phyloP scores from a whole-genome alignment of 2,329 filamentous ascomycete genomes.

The Xylaria multiplex region DNA sequence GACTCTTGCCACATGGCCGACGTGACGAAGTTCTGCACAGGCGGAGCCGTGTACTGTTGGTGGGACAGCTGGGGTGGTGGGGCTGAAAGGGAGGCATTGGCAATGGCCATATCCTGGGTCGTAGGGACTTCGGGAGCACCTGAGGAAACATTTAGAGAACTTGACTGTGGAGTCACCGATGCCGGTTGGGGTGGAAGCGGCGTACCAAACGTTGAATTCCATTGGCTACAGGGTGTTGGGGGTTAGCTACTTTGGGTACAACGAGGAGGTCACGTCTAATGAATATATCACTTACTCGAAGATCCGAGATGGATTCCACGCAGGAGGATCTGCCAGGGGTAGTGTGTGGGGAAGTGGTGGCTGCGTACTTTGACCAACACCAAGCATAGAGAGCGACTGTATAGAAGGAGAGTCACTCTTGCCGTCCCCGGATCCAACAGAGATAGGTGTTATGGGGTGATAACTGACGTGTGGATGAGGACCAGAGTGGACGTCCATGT shows the following conservation, averaged over 20 bases:
- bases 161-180: conserved; percentile 58
- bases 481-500: conserved; percentile 63
- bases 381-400: conserved; percentile 78
- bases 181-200: conserved; percentile 58
- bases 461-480: conserved; percentile 72
- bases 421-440: conserved; percentile 74
- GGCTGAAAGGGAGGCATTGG: conserved; percentile 56
- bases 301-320: conserved; percentile 87
- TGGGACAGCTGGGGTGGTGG: conserved; percentile 59
- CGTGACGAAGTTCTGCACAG: conserved; percentile 70
- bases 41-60: conserved; percentile 63
- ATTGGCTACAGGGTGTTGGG: conserved; percentile 72
- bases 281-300: conserved; percentile 77
- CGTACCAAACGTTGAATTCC: conserved; percentile 93
- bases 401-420: conserved; percentile 80
- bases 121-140: conserved; percentile 64
- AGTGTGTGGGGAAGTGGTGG: conserved; percentile 64
- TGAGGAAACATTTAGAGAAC: conserved; percentile 64
- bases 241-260: conserved; percentile 33
- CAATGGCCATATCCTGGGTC: conserved; percentile 63
- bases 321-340: conserved; percentile 69
- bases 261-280: background rate
- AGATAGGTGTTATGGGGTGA: conserved; percentile 83
- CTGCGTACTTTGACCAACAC: conserved; percentile 65
- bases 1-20: conserved; percentile 80